Evolutionary conservation across 495 filamentous ascomycete species (phyloP).

Genomic region (Penicillium goetzii): DNA sequence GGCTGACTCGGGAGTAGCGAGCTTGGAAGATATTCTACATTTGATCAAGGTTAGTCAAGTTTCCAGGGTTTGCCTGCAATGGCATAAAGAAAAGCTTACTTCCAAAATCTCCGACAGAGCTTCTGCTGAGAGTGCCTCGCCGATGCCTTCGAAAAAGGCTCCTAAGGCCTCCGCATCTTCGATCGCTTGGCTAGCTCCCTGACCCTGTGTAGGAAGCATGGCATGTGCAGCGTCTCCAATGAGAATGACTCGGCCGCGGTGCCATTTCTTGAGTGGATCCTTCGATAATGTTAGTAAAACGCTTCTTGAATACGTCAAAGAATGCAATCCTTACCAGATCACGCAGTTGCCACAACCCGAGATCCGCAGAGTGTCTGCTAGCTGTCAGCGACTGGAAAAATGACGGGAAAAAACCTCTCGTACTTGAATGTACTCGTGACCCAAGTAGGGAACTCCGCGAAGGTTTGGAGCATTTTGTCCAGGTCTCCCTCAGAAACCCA

Average conservation of each 20-base stretch:
- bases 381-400: neutral
- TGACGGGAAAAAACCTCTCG: conserved; percentile 1
- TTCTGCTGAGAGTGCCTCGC: conserved; percentile 5
- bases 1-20: conserved; percentile 26
- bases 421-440: conserved; percentile 32
- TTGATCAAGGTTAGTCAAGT: neutral
- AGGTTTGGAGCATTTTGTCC: conserved; percentile 42
- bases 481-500: conserved; percentile 32
- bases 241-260: conserved; percentile 41
- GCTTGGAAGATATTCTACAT: conserved; percentile 28
- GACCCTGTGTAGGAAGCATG: conserved; percentile 47
- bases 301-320: neutral
- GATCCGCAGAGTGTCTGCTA: conserved; percentile 28
- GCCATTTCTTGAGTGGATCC: conserved; percentile 43
- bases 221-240: conserved; percentile 52
- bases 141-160: conserved; percentile 29
- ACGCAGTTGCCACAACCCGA: conserved; percentile 47
- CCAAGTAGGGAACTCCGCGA: conserved; percentile 40
- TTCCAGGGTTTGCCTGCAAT: neutral
- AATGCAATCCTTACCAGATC: conserved; percentile 31
- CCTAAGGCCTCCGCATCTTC: conserved; percentile 44
- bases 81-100: neutral
- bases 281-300: neutral
- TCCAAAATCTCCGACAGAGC: conserved; percentile 9
- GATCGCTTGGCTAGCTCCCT: conserved; percentile 44